A percentile compares a stretch with the other conserved stretches of the same genome.
Evolutionary conservation across 768 basidiomycete genomes (phyloP).

Genomic region (Dendrothele bispora): DNA sequence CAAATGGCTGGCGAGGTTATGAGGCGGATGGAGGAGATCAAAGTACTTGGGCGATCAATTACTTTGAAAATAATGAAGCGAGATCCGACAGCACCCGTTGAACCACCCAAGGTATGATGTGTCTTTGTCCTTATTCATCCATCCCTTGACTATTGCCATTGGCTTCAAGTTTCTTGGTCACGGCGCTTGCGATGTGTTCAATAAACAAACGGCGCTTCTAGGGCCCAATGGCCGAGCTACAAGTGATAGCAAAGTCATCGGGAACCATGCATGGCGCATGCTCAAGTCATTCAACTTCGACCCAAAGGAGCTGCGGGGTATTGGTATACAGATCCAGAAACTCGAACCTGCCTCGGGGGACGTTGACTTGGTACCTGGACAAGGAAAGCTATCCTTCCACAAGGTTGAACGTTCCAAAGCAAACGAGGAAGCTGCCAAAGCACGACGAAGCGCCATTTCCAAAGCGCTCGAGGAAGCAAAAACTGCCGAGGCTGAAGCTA

Average conservation of each 20-base stretch:
- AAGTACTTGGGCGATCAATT: constrained; percentile 70
- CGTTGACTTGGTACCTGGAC: constrained; percentile 43
- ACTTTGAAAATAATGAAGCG: constrained; percentile 90
- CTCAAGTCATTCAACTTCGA: constrained; percentile 75
- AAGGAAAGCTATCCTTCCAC: constrained; percentile 63
- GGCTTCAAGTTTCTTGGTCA: constrained; percentile 81
- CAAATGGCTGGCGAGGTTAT: constrained; percentile 80
- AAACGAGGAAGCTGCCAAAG: neutral
- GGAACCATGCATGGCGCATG: constrained; percentile 73
- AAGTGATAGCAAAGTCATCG: constrained; percentile 70
- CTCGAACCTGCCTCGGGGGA: constrained; percentile 55
- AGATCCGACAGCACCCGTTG: constrained; percentile 81
- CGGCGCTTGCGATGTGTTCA: constrained; percentile 81
- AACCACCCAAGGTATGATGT: constrained; percentile 76
- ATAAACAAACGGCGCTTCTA: constrained; percentile 63
- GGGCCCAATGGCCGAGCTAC: constrained; percentile 69
- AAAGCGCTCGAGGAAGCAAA: neutral
- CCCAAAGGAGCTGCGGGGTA: constrained; percentile 84
- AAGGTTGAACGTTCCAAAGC: neutral
- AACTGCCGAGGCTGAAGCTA: constrained; percentile 2
- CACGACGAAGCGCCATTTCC: neutral
- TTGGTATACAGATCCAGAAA: constrained; percentile 90
- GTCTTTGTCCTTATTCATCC: neutral
- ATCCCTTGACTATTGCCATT: constrained; percentile 4
- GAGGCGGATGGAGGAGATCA: constrained; percentile 63